Percentiles rank a stretch among this genome's conserved stretches.
Conservation (phyloP, 2,329 filamentous ascomycete genomes). For the Microthyrium microscopicum region DNA sequence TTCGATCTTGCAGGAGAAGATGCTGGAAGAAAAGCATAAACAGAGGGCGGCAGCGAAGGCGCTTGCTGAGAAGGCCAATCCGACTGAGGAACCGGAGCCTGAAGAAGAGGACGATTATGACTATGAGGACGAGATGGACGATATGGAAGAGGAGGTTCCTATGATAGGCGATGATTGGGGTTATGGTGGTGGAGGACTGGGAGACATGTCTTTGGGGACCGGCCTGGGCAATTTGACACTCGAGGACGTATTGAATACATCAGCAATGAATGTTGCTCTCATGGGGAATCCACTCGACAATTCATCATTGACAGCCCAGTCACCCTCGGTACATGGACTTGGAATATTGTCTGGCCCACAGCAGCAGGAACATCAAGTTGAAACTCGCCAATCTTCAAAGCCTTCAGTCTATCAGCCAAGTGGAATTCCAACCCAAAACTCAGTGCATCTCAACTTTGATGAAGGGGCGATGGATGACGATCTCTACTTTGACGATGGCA, state of each 20-base stretch:
- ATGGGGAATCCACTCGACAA: no score
- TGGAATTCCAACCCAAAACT: no score
- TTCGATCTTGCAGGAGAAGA: conserved; percentile 44
- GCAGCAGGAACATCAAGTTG: no score
- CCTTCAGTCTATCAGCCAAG: no score
- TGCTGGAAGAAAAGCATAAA: conserved; percentile 56
- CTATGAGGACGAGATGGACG: conserved; percentile 18
- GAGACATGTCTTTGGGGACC: no score
- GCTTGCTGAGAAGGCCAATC: conserved; percentile 16
- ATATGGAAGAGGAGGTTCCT: conserved; percentile 7
- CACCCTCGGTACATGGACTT: no score
- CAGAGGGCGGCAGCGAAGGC: conserved; percentile 48
- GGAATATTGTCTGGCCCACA: no score
- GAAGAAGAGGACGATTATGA: conserved; percentile 16
- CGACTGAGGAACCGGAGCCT: conserved; percentile 7
- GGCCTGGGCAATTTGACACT: conserved; percentile 6
- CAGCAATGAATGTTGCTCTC: neutral
- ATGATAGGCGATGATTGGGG: conserved; percentile 7
- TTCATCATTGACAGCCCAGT: no score
- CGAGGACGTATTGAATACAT: conserved; percentile 1
- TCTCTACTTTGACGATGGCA: conserved; percentile 52
- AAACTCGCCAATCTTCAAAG: no score
- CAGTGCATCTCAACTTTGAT: no score
- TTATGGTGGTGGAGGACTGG: conserved; percentile 6
- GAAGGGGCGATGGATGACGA: conserved; percentile 34